Evolutionary conservation across 192 early-diverging fungal species (phyloP).

Genomic region (Thamnidium elegans): DNA sequence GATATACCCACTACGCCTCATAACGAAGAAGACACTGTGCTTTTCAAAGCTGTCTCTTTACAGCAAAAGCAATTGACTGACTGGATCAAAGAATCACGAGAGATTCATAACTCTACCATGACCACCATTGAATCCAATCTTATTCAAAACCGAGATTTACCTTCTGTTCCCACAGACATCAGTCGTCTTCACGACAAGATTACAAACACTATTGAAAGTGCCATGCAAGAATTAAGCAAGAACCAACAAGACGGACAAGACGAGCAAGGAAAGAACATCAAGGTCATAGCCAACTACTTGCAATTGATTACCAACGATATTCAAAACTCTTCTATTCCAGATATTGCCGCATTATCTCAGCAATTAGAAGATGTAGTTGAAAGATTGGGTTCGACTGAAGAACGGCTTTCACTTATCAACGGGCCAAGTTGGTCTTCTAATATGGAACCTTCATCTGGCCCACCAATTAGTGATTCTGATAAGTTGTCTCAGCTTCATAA

Average conservation of each 20-base stretch:
- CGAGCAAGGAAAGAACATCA: slow-evolving; percentile 27
- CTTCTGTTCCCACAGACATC: neutral
- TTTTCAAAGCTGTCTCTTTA: neutral
- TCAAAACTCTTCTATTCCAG: slow-evolving; percentile 22
- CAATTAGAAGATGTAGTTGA: slow-evolving; percentile 30
- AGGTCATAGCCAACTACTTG: slow-evolving; percentile 25
- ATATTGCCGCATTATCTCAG: slow-evolving; percentile 20
- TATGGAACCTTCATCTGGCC: neutral
- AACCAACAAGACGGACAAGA: slow-evolving; percentile 11
- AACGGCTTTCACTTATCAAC: slow-evolving; percentile 11
- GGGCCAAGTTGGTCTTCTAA: neutral
- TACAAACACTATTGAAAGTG: neutral
- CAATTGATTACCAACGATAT: slow-evolving; percentile 28
- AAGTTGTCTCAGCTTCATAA: slow-evolving; percentile 4
- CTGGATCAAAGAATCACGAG: neutral
- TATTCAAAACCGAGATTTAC: neutral
- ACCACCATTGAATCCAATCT: neutral
- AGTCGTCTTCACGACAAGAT: neutral
- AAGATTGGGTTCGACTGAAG: slow-evolving; percentile 18
- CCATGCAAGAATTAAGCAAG: slow-evolving; percentile 15
- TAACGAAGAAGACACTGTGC: neutral
- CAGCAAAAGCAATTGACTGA: slow-evolving; percentile 7
- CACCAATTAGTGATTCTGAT: neutral
- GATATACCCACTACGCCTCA: neutral
- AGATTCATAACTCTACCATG: neutral